Evolutionary conservation across 805 yeast genomes (phyloP), one percentile per base, ranked within the genome.

Genomic region (Blastobotrys terrestris): DNA sequence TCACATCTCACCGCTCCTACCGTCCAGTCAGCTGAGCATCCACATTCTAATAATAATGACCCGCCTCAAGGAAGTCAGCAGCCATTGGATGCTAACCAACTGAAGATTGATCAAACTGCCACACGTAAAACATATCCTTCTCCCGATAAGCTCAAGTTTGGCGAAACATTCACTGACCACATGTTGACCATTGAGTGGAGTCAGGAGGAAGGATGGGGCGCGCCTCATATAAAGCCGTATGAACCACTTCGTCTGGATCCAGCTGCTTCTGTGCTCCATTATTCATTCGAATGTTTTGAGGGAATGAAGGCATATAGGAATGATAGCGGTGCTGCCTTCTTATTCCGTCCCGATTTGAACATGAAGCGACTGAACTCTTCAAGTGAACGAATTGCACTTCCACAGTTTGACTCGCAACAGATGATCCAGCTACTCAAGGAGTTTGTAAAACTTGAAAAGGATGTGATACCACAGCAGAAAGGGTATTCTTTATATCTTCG

Each of bases 221-320:
- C 75, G 15, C 95, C 96, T 45, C 77, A 76, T 61, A 85, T 87
- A 63, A 80, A 79, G 55, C 94, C 95, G 26, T 87, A 83, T 64
- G 88, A 84, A 52, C 79, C 78, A 43, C 68, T 87, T 48, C 63
- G 74, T 5, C 64, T 87, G 50, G 94, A 86, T 62, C 96, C 96
- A 39, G 79, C 90, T 21, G 69, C 89, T 11, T 78, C 84, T 68
- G 95, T 86, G 39, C 81, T 87, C 72, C 96, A 87, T 73, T 87
- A 87, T 62, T 85, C 89, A 8, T 86, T 86, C 60, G 91, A 85
- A 67, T 75, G 86, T 49, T 87, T 87, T 59, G 96, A 87, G 73
- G 96, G 96, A 60, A 74, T 87, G 73, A 87, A 87, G 73, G 95
- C 95, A 11, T 87, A 87, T 75, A 72, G 51, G 41, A 50, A 56